Conservation (phyloP, 495 filamentous ascomycete genomes). For the Lasiosphaeria miniovina region DNA sequence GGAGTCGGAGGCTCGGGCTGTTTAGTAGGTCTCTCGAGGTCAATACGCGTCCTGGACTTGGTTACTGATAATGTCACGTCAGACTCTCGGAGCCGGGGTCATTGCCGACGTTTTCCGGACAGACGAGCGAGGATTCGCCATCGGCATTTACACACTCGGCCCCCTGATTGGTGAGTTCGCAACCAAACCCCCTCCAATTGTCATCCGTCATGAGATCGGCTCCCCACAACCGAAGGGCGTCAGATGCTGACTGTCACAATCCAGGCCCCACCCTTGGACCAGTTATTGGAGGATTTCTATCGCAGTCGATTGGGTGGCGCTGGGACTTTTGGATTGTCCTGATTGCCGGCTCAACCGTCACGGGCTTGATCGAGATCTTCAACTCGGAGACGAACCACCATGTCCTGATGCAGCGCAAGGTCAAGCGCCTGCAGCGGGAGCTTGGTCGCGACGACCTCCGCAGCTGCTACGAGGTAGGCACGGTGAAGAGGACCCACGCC, state of each 20-base stretch:
- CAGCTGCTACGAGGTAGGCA: constrained; percentile 32
- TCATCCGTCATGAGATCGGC: constrained; percentile 20
- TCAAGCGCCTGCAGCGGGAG: constrained; percentile 36
- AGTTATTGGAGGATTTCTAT: constrained; percentile 53
- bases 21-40: constrained; percentile 19
- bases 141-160: constrained; percentile 48
- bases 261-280: constrained; percentile 51
- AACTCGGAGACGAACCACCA: constrained; percentile 54
- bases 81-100: constrained; percentile 52
- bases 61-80: background rate
- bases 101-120: constrained; percentile 57
- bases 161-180: constrained; percentile 42
- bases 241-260: background rate
- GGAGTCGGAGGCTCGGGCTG: constrained; percentile 42
- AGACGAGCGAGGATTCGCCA: constrained; percentile 56
- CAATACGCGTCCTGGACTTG: background rate
- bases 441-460: constrained; percentile 33
- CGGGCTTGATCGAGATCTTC: constrained; percentile 44
- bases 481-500: constrained; percentile 13
- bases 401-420: constrained; percentile 53
- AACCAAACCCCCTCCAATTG: constrained; percentile 31
- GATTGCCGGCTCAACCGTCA: constrained; percentile 43
- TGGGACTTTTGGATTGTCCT: constrained; percentile 63
- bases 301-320: constrained; percentile 53
- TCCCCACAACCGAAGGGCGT: background rate